Evolutionary conservation across 106 monocot genomes (phyloP), one percentile per base, ranked within the genome.

Genomic region (Phalaenopsis equestris): DNA sequence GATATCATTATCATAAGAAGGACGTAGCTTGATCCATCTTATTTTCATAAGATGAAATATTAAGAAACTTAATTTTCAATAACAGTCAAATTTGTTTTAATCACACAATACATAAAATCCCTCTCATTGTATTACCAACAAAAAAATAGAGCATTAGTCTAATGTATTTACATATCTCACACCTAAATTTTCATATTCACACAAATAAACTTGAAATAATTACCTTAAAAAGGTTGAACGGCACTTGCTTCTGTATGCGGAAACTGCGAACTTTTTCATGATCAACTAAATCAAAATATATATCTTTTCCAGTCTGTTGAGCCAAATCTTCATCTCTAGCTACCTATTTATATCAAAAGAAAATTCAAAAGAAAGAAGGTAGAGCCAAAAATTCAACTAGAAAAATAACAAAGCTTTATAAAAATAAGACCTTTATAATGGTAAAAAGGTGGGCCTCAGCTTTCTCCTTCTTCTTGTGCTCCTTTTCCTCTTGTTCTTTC

Each of bases 401-500:
- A 65, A 43, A 43, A 58, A 2, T 72, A 12, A 19, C 30, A 30
- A 57, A 81, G 36, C 70, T 56, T 48, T 41, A 18, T 42, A 38
- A 55, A 10, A 12, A 70, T 12, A 36, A 80, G 37, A 93, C 93
- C 88, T 93, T 93, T 70, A 93, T 93, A 23, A 93, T 84, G 8
- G 93, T 93, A 77, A 90, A 93, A 82, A 93, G 88, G 58, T 93
- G 93, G 65, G 93, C 93, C 89, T 93, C 93, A 43, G 90, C 88
- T 83, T 93, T 93, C 77, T 93, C 93, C 67, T 93, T 93, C 82
- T 93, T 93, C 84, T 93, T 93, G 46, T 87, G 93, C 73, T 90
- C 93, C 82, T 93, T 93, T 58, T 93, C 93, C 85, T 93, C 93
- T 86, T 93, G 93, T 78, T 93, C 93, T 81, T 89, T 93, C 90